phyloP scores from a whole-genome alignment of 495 filamentous ascomycete species.

The Hypoxylon intermedium region DNA sequence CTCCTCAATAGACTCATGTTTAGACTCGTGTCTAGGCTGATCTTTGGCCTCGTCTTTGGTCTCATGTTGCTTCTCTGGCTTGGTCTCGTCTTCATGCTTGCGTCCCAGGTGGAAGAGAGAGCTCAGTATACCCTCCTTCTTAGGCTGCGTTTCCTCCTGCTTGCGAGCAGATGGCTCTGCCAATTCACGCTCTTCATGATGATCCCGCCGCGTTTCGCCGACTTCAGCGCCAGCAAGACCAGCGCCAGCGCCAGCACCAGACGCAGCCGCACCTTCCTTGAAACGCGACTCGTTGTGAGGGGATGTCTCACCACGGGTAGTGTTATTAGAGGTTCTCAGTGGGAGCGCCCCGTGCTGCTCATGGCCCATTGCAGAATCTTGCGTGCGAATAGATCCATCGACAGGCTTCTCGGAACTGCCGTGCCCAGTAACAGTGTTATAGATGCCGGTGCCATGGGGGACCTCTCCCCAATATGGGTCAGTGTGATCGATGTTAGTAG shows the following conservation, averaged over 20 bases:
- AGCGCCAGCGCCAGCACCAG: slow-evolving; percentile 7
- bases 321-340: slow-evolving; percentile 22
- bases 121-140: slow-evolving; percentile 38
- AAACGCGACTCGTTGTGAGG: slow-evolving; percentile 19
- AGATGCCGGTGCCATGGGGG: slow-evolving; percentile 45
- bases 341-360: slow-evolving; percentile 40
- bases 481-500: slow-evolving; percentile 7
- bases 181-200: slow-evolving; percentile 16
- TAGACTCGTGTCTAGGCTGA: background rate
- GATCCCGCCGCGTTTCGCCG: slow-evolving; percentile 22
- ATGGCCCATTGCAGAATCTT: slow-evolving; percentile 23
- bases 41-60: no score
- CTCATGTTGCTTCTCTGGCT: background rate
- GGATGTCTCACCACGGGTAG: slow-evolving; percentile 29
- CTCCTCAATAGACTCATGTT: slow-evolving; percentile 1
- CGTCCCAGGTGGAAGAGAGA: slow-evolving; percentile 43
- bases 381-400: slow-evolving; percentile 14
- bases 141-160: slow-evolving; percentile 14
- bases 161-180: slow-evolving; percentile 13
- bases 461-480: slow-evolving; percentile 52
- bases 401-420: slow-evolving; percentile 44
- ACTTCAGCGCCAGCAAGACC: slow-evolving; percentile 21
- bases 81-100: slow-evolving; percentile 32
- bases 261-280: slow-evolving; percentile 21
- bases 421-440: slow-evolving; percentile 53